Percentiles rank a stretch among this genome's conserved stretches.
Conservation (phyloP, 2,329 filamentous ascomycete species). For the Aspergillus brunneoviolaceus region DNA sequence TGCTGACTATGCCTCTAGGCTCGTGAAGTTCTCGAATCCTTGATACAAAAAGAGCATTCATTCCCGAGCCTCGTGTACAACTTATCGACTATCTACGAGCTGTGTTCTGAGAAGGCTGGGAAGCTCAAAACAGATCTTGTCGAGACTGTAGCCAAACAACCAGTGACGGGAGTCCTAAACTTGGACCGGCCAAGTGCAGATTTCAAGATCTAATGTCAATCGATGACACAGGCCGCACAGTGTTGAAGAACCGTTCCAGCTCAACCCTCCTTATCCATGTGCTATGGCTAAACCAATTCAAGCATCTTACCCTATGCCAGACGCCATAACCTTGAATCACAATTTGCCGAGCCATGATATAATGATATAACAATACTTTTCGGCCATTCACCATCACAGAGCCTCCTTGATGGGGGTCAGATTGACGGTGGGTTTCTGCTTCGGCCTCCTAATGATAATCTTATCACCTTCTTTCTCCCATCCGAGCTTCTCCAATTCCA, state of each 20-base stretch:
- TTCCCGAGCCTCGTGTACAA: slow-evolving; percentile 88
- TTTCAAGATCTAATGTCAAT: slow-evolving; percentile 66
- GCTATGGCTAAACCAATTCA: background rate
- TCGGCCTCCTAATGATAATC: slow-evolving; percentile 70
- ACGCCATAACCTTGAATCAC: slow-evolving; percentile 17
- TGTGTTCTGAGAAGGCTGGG: slow-evolving; percentile 76
- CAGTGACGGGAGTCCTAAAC: slow-evolving; percentile 55
- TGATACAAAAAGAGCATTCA: slow-evolving; percentile 62
- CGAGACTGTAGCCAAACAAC: slow-evolving; percentile 64
- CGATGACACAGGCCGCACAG: slow-evolving; percentile 8
- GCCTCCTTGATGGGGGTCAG: slow-evolving; percentile 20
- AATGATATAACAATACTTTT: slow-evolving; percentile 6
- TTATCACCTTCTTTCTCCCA: slow-evolving; percentile 75
- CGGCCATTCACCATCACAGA: background rate
- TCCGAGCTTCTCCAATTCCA: slow-evolving; percentile 68
- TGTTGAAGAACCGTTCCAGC: background rate
- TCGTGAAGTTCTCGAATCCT: slow-evolving; percentile 62
- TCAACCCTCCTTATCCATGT: background rate
- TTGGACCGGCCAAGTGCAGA: slow-evolving; percentile 72
- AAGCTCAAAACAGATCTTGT: slow-evolving; percentile 70
- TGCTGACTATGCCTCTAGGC: slow-evolving; percentile 49
- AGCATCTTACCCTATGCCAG: slow-evolving; percentile 7
- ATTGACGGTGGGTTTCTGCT: slow-evolving; percentile 24
- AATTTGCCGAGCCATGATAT: slow-evolving; percentile 6
- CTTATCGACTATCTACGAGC: slow-evolving; percentile 84